Conservation (phyloP, 441 rosid genomes). For the Pelargonium myrrhifolium region DNA sequence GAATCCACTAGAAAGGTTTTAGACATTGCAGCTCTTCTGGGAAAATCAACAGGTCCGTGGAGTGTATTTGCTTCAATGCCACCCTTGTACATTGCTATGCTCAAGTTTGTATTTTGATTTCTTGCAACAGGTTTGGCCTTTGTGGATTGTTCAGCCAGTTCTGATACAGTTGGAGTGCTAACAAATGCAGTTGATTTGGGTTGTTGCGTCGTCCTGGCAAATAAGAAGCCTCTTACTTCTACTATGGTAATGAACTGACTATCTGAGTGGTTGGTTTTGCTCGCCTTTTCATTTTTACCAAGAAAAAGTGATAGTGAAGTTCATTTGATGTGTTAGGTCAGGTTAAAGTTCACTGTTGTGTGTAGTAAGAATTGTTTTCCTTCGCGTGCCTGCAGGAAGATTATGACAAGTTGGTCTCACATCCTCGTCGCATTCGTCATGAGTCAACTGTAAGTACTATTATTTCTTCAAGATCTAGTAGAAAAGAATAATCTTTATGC, state of each 20-base stretch:
- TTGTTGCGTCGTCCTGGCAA: slow-evolving; percentile 75
- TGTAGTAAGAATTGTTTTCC: slow-evolving; percentile 15
- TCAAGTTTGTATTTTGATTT: slow-evolving; percentile 8
- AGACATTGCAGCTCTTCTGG: slow-evolving; percentile 46
- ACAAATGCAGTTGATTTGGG: slow-evolving; percentile 49
- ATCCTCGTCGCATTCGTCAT: slow-evolving; percentile 57
- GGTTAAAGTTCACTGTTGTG: not conserved
- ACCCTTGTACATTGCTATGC: not conserved
- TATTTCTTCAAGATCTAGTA: not conserved
- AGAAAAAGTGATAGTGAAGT: not conserved
- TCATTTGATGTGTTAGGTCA: not conserved
- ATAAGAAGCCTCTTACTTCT: slow-evolving; percentile 88
- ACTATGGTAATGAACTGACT: slow-evolving; percentile 43
- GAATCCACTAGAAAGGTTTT: slow-evolving; percentile 33
- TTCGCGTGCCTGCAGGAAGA: slow-evolving; percentile 47
- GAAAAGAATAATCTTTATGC: not conserved
- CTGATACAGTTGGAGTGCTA: slow-evolving; percentile 47
- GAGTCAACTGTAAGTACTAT: slow-evolving; percentile 77
- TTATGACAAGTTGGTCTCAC: slow-evolving; percentile 54
- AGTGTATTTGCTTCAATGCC: not conserved
- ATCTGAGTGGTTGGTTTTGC: slow-evolving; percentile 8
- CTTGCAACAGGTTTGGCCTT: slow-evolving; percentile 51
- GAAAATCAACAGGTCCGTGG: slow-evolving; percentile 65
- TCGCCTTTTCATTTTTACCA: not conserved
- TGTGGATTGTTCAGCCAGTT: slow-evolving; percentile 83